phyloP scores from a whole-genome alignment of 306 rosid genomes.

The Castanea sativa region DNA sequence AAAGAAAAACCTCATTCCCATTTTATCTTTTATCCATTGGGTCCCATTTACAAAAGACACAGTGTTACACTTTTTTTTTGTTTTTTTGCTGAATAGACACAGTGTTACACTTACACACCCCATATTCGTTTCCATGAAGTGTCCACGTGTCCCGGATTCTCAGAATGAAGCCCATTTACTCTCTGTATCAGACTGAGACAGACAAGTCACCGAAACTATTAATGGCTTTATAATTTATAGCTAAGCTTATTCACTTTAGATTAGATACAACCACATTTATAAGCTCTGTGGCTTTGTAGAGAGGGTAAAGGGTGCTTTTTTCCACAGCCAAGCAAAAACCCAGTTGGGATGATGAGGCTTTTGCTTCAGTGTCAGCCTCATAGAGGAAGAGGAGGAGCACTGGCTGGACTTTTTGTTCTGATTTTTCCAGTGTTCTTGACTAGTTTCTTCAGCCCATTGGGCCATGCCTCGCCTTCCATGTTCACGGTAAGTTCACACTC shows the following conservation, averaged over 20 bases:
- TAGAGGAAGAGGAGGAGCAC: slow-evolving; percentile 36
- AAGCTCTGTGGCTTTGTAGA: background rate
- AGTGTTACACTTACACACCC: background rate
- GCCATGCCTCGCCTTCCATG: slow-evolving; percentile 55
- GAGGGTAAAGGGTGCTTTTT: too few species aligned
- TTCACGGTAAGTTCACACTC: slow-evolving; percentile 46
- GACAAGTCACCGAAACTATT: slow-evolving; percentile 17
- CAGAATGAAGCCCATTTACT: slow-evolving; percentile 6
- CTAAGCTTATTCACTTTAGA: background rate
- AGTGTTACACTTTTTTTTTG: background rate
- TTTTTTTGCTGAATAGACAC: slow-evolving; percentile 21
- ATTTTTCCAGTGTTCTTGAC: slow-evolving; percentile 60
- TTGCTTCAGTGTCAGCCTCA: slow-evolving; percentile 28
- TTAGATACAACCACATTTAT: slow-evolving; percentile 1
- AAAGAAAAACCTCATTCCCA: slow-evolving; percentile 3
- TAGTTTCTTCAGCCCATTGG: slow-evolving; percentile 59
- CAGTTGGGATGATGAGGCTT: slow-evolving; percentile 37
- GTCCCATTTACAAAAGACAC: slow-evolving; percentile 48
- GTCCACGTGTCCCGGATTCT: slow-evolving; percentile 64
- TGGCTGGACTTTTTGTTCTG: slow-evolving; percentile 46
- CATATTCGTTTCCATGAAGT: slow-evolving; percentile 33
- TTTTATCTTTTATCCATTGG: slow-evolving; percentile 28
- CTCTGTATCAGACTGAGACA: background rate
- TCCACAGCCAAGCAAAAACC: slow-evolving; percentile 13
- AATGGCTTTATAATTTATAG: background rate